Evolutionary conservation across 306 rosid genomes (phyloP).

Genomic region (Quercus robur): DNA sequence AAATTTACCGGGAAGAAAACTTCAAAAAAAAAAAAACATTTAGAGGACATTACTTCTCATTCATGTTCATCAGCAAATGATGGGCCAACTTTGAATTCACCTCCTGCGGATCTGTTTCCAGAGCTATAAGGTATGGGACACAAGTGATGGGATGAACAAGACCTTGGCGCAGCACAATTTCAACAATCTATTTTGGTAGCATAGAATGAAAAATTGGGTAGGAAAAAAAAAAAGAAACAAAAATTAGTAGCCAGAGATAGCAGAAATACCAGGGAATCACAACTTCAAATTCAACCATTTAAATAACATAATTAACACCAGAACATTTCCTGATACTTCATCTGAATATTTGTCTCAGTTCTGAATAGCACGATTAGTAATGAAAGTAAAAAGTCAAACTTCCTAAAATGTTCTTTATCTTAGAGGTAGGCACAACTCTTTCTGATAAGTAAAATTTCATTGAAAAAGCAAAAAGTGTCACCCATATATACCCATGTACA

Average conservation of each 20-base stretch:
- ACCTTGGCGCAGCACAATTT: slow-evolving; percentile 96
- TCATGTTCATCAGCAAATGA: slow-evolving; percentile 92
- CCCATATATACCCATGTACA: too few species aligned
- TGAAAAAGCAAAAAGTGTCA: too few species aligned
- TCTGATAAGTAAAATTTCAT: background rate
- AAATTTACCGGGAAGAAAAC: slow-evolving; percentile 4
- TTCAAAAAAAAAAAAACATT: slow-evolving; percentile 1
- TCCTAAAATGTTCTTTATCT: background rate
- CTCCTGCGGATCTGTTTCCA: slow-evolving; percentile 92
- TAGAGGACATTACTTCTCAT: slow-evolving; percentile 69
- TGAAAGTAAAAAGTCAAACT: background rate
- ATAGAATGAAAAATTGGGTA: background rate
- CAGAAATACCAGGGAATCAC: background rate
- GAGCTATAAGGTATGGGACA: slow-evolving; percentile 96
- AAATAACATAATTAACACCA: background rate
- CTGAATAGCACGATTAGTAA: background rate
- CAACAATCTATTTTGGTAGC: slow-evolving; percentile 61
- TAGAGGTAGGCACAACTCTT: background rate
- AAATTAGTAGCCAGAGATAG: background rate
- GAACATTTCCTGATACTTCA: background rate
- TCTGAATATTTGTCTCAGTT: background rate
- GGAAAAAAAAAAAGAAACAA: too few species aligned
- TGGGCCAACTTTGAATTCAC: slow-evolving; percentile 86
- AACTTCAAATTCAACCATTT: background rate
- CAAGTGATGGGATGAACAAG: slow-evolving; percentile 99